Conservation (phyloP, 192 early-diverging fungal genomes). For the Linderina pennispora region DNA sequence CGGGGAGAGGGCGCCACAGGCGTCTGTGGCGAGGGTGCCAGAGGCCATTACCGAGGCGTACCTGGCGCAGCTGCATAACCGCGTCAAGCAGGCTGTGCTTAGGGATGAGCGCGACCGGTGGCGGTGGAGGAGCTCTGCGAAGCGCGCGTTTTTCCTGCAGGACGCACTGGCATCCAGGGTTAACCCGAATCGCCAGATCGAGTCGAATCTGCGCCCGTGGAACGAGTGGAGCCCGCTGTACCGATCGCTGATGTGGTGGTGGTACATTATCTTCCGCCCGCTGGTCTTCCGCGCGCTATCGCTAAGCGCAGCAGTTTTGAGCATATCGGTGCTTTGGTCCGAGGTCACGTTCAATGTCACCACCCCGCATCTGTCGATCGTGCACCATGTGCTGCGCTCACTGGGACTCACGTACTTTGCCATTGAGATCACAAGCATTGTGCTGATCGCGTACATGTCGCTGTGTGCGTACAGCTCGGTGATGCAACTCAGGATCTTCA, state of each 20-base stretch:
- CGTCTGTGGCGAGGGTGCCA: conserved; percentile 38
- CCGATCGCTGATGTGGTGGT: conserved; percentile 70
- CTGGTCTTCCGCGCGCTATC: conserved; percentile 52
- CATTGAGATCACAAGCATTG: conserved; percentile 56
- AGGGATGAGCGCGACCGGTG: conserved; percentile 70
- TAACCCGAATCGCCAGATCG: conserved; percentile 56
- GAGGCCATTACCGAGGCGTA: conserved; percentile 54
- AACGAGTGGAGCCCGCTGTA: conserved; percentile 32
- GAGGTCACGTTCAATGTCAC: conserved; percentile 83
- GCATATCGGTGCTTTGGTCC: conserved; percentile 82
- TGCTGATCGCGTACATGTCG: conserved; percentile 87
- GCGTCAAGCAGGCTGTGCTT: conserved; percentile 63
- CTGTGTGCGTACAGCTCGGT: conserved; percentile 86
- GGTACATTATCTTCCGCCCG: conserved; percentile 73
- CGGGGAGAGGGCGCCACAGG: not conserved
- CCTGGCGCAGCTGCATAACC: conserved; percentile 60
- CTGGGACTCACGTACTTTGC: conserved; percentile 53
- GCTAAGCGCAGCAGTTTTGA: conserved; percentile 55
- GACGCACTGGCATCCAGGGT: conserved; percentile 70
- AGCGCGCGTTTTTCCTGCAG: conserved; percentile 74
- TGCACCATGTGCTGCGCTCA: conserved; percentile 55
- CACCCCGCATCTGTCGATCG: conserved; percentile 64
- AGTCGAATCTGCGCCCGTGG: conserved; percentile 51
- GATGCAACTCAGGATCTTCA: conserved; percentile 85
- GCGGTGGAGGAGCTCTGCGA: conserved; percentile 69